These are phyloP conservation scores for Tolypocladium sp. DNA, from an alignment of 2,329 filamentous ascomycete species.

Conservation along the genomic window DNA sequence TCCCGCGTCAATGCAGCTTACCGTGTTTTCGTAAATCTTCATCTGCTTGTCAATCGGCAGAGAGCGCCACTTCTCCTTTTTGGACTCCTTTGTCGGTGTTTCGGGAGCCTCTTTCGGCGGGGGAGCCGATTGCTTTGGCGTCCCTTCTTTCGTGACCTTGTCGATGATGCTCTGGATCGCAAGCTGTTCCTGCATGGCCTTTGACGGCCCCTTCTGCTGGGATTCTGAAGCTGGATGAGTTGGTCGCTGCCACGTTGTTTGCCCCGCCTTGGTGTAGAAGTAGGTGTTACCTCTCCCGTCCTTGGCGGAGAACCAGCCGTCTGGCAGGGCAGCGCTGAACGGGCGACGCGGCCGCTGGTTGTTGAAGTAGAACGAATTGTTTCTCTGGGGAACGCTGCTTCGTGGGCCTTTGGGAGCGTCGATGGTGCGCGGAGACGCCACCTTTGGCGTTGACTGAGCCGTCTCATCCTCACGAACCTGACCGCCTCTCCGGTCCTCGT, in stretches of 20 bases:
- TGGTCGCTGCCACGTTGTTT: conserved; percentile 75
- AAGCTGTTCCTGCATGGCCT: conserved; percentile 54
- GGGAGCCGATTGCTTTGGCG: conserved; percentile 43
- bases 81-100: conserved; percentile 46
- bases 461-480: conserved; percentile 32
- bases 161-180: conserved; percentile 78
- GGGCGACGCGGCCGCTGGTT: conserved; percentile 44
- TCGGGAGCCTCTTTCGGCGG: conserved; percentile 56
- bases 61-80: conserved; percentile 62
- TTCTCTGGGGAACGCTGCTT: conserved; percentile 49
- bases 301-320: conserved; percentile 77
- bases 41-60: conserved; percentile 76
- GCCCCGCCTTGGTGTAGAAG: conserved; percentile 73
- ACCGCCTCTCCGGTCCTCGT: conserved; percentile 50
- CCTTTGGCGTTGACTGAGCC: conserved; percentile 27
- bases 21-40: conserved; percentile 90
- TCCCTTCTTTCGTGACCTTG: conserved; percentile 62
- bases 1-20: conserved; percentile 32
- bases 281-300: conserved; percentile 66
- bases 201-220: conserved; percentile 56
- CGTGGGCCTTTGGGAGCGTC: conserved; percentile 49
- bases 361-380: conserved; percentile 39
- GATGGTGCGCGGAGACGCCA: conserved; percentile 33
- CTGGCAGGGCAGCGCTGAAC: conserved; percentile 52
- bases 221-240: conserved; percentile 58